Conservation (phyloP, 805 yeast genomes). For the Kuraishia floccosa region DNA sequence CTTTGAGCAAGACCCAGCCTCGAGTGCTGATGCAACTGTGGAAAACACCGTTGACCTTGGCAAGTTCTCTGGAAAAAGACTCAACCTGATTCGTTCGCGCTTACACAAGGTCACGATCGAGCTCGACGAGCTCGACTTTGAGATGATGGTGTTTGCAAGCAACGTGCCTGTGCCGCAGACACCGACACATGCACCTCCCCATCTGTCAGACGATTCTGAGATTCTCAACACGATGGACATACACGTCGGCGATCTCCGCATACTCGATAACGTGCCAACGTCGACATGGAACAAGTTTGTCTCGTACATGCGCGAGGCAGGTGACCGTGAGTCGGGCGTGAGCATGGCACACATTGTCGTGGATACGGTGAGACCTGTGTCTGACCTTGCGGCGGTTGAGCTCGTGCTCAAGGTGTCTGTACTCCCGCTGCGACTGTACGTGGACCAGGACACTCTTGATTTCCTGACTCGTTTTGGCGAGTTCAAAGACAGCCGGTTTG, state of each 20-base stretch:
- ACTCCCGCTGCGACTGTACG: conserved; percentile 70
- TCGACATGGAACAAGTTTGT: conserved; percentile 88
- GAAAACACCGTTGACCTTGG: conserved; percentile 17
- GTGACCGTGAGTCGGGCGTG: conserved; percentile 59
- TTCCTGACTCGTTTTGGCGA: conserved; percentile 72
- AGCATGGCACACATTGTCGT: conserved; percentile 47
- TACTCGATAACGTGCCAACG: conserved; percentile 69
- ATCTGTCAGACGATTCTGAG: conserved; percentile 24
- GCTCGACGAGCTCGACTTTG: conserved; percentile 37
- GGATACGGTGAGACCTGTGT: conserved; percentile 53
- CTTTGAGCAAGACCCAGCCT: conserved; percentile 1
- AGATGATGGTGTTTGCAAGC: conserved; percentile 30
- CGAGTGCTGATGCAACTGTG: background rate
- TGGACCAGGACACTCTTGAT: conserved; percentile 91
- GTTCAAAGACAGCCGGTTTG: conserved; percentile 64
- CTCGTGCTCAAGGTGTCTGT: conserved; percentile 38
- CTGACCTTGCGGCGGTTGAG: conserved; percentile 59
- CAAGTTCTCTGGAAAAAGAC: conserved; percentile 23
- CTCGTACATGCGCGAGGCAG: conserved; percentile 56
- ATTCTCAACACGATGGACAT: conserved; percentile 37
- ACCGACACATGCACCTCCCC: conserved; percentile 13
- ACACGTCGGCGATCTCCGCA: conserved; percentile 39
- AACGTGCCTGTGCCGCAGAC: conserved; percentile 21
- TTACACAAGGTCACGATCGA: conserved; percentile 49
- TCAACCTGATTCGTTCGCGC: conserved; percentile 56